phyloP scores from a whole-genome alignment of 306 rosid species.

The Dalbergia cultrata region DNA sequence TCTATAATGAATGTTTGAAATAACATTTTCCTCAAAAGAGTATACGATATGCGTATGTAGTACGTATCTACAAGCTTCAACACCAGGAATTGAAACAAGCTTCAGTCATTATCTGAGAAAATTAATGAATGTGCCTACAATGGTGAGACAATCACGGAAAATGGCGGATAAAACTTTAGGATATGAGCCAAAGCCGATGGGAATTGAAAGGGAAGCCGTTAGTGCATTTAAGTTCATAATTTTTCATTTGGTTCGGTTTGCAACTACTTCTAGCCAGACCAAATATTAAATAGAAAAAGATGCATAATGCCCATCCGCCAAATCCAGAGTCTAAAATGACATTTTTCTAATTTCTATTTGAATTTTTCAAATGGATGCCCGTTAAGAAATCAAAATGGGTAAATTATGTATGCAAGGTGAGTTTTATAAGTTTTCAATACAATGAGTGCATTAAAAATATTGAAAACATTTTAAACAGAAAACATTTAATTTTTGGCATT shows the following conservation, averaged over 20 bases:
- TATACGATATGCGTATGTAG: neutral
- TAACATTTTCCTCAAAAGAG: no score
- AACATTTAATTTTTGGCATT: no score
- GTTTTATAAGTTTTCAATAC: no score
- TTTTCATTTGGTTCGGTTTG: neutral
- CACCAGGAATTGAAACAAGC: no score
- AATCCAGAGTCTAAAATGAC: neutral
- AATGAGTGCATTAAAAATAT: no score
- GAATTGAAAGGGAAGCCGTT: neutral
- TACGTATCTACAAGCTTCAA: neutral
- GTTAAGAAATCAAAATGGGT: no score
- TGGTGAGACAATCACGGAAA: neutral
- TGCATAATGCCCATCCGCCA: neutral
- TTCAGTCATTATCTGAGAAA: neutral
- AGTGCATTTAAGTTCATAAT: slow-evolving; percentile 2
- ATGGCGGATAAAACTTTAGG: neutral
- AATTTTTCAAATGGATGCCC: no score
- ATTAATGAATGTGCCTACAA: neutral
- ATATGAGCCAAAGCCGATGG: neutral
- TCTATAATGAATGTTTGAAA: no score
- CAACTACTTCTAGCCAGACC: neutral
- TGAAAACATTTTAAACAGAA: no score
- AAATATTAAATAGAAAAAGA: neutral
- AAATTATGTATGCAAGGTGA: no score
- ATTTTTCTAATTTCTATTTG: no score